These are phyloP conservation scores for Pyronema omphalodes DNA, from an alignment of 495 filamentous ascomycete genomes.

Conservation along the genomic window DNA sequence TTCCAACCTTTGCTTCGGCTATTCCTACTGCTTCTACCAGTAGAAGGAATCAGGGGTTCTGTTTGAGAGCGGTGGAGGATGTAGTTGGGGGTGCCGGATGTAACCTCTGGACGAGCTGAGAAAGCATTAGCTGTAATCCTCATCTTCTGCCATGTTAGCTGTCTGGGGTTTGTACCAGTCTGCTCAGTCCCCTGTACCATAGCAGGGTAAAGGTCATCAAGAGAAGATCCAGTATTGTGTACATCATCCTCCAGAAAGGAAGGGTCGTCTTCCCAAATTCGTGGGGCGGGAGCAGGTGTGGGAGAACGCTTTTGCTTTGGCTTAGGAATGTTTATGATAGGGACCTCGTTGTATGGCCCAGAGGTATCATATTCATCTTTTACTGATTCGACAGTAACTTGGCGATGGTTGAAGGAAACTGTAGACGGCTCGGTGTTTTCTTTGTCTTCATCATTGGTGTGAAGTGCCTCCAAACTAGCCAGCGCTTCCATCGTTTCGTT, in stretches of 20 bases:
- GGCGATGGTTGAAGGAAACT: constrained; percentile 4
- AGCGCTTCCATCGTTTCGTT: too few relatives aligned
- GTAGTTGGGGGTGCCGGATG: too few relatives aligned
- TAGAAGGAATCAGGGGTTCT: too few relatives aligned
- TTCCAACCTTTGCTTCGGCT: too few relatives aligned
- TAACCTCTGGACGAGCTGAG: too few relatives aligned
- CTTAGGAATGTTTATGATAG: not conserved
- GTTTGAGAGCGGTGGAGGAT: too few relatives aligned
- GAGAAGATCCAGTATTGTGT: not conserved
- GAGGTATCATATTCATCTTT: constrained; percentile 14
- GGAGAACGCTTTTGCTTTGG: not conserved
- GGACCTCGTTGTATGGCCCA: not conserved
- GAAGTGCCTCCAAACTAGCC: not conserved
- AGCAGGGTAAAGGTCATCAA: too few relatives aligned
- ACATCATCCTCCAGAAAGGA: constrained; percentile 1
- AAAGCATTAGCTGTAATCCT: constrained; percentile 6
- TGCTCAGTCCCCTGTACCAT: too few relatives aligned
- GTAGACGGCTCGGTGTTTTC: constrained; percentile 12
- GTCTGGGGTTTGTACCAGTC: not conserved
- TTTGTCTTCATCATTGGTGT: constrained; percentile 15
- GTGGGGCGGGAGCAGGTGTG: not conserved
- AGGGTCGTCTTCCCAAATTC: constrained; percentile 1
- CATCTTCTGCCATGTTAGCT: constrained; percentile 16
- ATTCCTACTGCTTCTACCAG: too few relatives aligned
- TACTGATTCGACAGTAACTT: constrained; percentile 19